These are phyloP conservation scores for Sanghuangporus weigelae DNA, from an alignment of 1,284 basidiomycete genomes.

Conservation along the genomic window DNA sequence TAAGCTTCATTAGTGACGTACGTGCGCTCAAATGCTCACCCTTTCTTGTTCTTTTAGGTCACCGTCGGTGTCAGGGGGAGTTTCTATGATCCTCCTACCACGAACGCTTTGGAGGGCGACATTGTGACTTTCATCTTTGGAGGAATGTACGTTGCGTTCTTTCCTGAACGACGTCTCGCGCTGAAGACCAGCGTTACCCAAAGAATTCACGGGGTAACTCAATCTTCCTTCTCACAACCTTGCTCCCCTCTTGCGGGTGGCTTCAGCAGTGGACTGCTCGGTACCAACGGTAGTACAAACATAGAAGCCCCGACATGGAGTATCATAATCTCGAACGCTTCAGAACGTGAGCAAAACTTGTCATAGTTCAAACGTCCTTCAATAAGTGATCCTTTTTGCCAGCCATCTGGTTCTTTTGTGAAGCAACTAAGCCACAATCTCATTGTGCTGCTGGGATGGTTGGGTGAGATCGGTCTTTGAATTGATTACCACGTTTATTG, in stretches of 20 bases:
- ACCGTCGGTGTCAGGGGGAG: slow-evolving; percentile 10
- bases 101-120: slow-evolving; percentile 8
- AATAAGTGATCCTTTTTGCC: not conserved
- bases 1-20: not conserved
- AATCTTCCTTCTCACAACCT: slow-evolving; percentile 16
- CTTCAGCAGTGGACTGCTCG: slow-evolving; percentile 17
- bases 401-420: slow-evolving; percentile 20
- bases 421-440: slow-evolving; percentile 12
- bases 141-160: slow-evolving; percentile 6
- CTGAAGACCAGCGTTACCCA: not conserved
- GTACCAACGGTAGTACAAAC: not conserved
- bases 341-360: slow-evolving; percentile 10
- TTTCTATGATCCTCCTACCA: slow-evolving; percentile 15
- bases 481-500: not conserved
- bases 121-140: slow-evolving; percentile 12
- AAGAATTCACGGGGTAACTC: slow-evolving; percentile 18
- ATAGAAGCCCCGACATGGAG: slow-evolving; percentile 14
- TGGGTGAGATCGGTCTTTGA: slow-evolving; percentile 11
- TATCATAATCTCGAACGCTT: slow-evolving; percentile 16
- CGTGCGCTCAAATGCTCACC: not conserved
- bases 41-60: not conserved
- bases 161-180: not conserved
- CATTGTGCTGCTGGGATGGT: slow-evolving; percentile 20
- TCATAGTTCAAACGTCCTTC: not conserved
- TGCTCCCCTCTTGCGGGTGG: slow-evolving; percentile 17